A percentile compares a stretch with the other conserved stretches of the same genome.
phyloP scores from a whole-genome alignment of 768 basidiomycete species.

The Inosperma sp. region DNA sequence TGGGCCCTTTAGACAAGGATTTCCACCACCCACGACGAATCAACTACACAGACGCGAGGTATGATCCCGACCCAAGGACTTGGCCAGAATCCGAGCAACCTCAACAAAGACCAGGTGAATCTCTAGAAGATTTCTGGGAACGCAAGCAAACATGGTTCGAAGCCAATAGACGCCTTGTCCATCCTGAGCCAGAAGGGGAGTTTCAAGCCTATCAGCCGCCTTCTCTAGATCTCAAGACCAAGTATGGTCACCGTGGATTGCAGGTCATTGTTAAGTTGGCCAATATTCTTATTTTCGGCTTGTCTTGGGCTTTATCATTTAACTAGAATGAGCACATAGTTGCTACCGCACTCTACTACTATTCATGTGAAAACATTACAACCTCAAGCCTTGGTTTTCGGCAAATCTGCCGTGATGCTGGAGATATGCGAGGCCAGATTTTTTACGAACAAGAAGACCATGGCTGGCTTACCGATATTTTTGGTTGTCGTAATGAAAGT shows the following conservation, averaged over 20 bases:
- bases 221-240: slow-evolving; percentile 2
- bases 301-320: not conserved
- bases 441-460: slow-evolving; percentile 26
- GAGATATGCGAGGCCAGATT: slow-evolving; percentile 5
- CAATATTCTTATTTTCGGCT: too few species aligned
- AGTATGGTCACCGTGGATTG: slow-evolving; percentile 11
- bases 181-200: slow-evolving; percentile 19
- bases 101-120: slow-evolving; percentile 20
- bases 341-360: slow-evolving; percentile 26
- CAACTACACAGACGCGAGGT: slow-evolving; percentile 11
- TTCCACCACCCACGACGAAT: slow-evolving; percentile 13
- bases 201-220: slow-evolving; percentile 8
- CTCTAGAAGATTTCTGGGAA: slow-evolving; percentile 14
- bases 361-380: too few species aligned
- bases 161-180: slow-evolving; percentile 11
- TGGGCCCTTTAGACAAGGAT: slow-evolving; percentile 14
- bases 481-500: slow-evolving; percentile 22
- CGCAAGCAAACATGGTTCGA: slow-evolving; percentile 16
- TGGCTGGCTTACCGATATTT: slow-evolving; percentile 26
- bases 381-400: slow-evolving; percentile 21
- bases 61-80: too few species aligned
- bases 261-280: slow-evolving; percentile 23
- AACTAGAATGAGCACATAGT: slow-evolving; percentile 31
- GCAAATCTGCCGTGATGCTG: slow-evolving; percentile 11
- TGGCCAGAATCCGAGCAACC: too few species aligned